phyloP scores from a whole-genome alignment of 202 grass and related monocot species.

The Setaria italica region DNA sequence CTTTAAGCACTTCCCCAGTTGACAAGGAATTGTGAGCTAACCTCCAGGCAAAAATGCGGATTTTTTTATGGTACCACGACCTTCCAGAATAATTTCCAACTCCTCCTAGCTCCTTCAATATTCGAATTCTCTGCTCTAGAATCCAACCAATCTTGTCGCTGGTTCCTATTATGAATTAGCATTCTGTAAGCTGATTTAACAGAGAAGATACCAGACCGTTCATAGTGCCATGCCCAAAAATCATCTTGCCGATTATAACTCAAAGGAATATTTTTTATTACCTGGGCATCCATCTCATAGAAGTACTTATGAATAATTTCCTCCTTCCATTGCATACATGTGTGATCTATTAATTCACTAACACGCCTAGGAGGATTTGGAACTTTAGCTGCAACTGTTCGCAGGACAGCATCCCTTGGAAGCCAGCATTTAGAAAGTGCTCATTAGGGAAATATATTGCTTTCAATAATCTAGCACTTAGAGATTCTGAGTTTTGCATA shows the following conservation, averaged over 20 bases:
- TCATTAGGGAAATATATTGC: not conserved
- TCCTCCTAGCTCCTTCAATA: not conserved
- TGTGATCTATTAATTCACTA: not conserved
- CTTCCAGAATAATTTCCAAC: not conserved
- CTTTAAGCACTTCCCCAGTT: not conserved
- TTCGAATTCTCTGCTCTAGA: not conserved
- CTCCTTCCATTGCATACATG: not conserved
- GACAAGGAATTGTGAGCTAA: not conserved
- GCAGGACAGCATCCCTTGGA: not conserved
- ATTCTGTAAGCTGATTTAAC: not conserved
- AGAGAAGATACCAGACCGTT: not conserved
- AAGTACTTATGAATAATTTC: not conserved
- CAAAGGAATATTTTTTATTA: not conserved
- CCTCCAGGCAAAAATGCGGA: not conserved
- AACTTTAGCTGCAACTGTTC: not conserved
- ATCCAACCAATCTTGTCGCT: not conserved
- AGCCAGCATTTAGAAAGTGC: not conserved
- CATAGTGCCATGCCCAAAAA: not conserved
- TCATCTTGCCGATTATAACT: not conserved
- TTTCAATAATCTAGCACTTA: not conserved
- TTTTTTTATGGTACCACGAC: not conserved
- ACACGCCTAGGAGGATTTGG: not conserved
- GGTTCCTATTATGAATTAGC: not conserved
- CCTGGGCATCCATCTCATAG: not conserved
- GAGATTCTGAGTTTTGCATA: not conserved